Base-by-base conservation (phyloP, 306 rosid species). In the Inga laurina region DNA sequence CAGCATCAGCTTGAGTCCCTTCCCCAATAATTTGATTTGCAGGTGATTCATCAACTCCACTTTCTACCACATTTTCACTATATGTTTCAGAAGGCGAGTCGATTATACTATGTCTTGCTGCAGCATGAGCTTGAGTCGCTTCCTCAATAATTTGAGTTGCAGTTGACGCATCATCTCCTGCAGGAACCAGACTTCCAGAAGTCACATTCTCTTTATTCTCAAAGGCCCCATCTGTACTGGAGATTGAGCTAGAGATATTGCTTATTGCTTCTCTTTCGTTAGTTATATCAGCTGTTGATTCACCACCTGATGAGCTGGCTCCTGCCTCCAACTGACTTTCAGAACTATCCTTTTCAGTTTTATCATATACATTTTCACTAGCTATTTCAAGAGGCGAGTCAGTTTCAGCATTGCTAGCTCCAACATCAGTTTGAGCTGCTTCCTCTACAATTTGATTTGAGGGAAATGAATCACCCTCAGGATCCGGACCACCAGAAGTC, bases 361-460 rank as follows among this genome's bases (percentile, higher is more conserved):
- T 30, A 64, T 65, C 71, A 32, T 65, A 68, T 37, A 84, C 79
- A 82, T 84, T 87, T 84, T 85, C 89, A 56, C 61, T 68, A 54
- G 86, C 82, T 81, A 77, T 84, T 79, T 87, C 93, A 80, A 80
- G 81, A 67, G 87, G 79, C 24, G 86, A 45, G 21, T 85, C 90
- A 16, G 85, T 13, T 75, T 68, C 64, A 75, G 81, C 84, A 76
- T 83, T 79, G 74, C 18, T 87, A 86, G 84, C 84, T 43, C 80
- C 65, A 76, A 24, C 85, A 79, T 86, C 90, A 46, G 77, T 74
- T 72, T 86, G 85, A 74, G 76, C 67, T 67, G 83, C 86, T 83
- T 85, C 89, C 85, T 90, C 85, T 21, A 66, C 62, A 43, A 72
- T 45, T 70, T 84, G 76, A 44, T 68, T 85, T 41, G 24, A 73